phyloP scores from a whole-genome alignment of 2,329 filamentous ascomycete genomes.

The Cercospora zeina region DNA sequence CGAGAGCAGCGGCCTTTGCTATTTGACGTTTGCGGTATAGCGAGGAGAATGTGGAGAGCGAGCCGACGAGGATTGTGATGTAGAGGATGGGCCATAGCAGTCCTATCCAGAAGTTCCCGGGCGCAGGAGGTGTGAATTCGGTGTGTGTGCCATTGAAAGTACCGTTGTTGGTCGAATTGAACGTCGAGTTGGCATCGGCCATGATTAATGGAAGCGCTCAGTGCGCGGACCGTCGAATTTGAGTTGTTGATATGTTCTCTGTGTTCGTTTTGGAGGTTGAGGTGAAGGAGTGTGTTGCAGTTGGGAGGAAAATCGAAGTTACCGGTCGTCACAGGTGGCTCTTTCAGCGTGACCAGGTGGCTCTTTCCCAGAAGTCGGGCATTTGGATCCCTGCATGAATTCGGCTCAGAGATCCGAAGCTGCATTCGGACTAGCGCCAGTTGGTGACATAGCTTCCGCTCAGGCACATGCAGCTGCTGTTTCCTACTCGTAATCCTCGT shows the following conservation, averaged over 20 bases:
- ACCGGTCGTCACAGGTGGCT: background rate
- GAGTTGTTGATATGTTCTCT: background rate
- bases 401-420: conserved; percentile 15
- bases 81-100: conserved; percentile 87
- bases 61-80: conserved; percentile 80
- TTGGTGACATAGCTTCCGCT: conserved; percentile 4
- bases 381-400: conserved; percentile 11
- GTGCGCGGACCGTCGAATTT: conserved; percentile 7
- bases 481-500: conserved; percentile 12
- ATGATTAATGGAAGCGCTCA: conserved; percentile 25
- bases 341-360: conserved; percentile 13
- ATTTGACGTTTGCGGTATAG: conserved; percentile 93
- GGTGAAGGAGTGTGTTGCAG: conserved; percentile 18
- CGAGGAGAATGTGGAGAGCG: conserved; percentile 85
- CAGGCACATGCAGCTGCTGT: conserved; percentile 8
- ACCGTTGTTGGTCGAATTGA: conserved; percentile 33
- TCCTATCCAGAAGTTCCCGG: conserved; percentile 65
- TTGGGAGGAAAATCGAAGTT: conserved; percentile 2
- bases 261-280: background rate
- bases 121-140: conserved; percentile 28
- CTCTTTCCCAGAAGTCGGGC: conserved; percentile 12
- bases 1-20: conserved; percentile 74
- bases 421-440: background rate
- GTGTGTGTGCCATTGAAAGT: conserved; percentile 31
- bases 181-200: conserved; percentile 38